Evolutionary conservation across 352 stramenopile genomes (phyloP).

Genomic region (Globisporangium canariense): DNA sequence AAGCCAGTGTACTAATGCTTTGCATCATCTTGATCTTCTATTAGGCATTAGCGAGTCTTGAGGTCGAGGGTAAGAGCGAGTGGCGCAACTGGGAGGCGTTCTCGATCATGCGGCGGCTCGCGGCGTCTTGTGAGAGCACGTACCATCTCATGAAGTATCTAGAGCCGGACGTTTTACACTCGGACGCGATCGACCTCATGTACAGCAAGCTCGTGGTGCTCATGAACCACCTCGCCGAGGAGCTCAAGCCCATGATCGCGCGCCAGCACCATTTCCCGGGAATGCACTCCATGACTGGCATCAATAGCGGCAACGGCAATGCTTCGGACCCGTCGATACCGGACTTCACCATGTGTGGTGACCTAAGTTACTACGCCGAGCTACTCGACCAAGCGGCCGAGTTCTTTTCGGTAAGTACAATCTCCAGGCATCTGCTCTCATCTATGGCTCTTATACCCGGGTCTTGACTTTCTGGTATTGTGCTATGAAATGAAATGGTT

Average conservation of each 20-base stretch:
- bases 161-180: slow-evolving; percentile 43
- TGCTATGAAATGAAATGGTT: too few species aligned
- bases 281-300: slow-evolving; percentile 18
- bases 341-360: slow-evolving; percentile 41
- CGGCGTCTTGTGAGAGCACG: slow-evolving; percentile 66
- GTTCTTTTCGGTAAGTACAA: slow-evolving; percentile 66
- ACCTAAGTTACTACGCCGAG: slow-evolving; percentile 73
- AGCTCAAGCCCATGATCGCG: slow-evolving; percentile 44
- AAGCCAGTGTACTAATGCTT: neutral
- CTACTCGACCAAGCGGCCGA: slow-evolving; percentile 68
- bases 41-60: slow-evolving; percentile 39
- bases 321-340: slow-evolving; percentile 13
- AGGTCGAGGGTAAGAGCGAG: slow-evolving; percentile 34
- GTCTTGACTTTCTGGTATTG: neutral
- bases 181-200: slow-evolving; percentile 58
- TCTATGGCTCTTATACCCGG: neutral
- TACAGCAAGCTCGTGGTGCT: slow-evolving; percentile 59
- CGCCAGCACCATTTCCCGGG: slow-evolving; percentile 24
- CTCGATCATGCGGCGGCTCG: slow-evolving; percentile 51
- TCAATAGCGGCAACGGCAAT: neutral
- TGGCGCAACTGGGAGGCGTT: slow-evolving; percentile 55
- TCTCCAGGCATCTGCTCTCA: neutral
- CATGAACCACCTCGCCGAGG: slow-evolving; percentile 53
- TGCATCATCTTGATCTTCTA: neutral
- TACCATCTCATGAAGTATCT: slow-evolving; percentile 74